A percentile compares a stretch with the other conserved stretches of the same genome.
Conservation (phyloP, 345 rosid genomes). For the Carallia pectinifolia region DNA sequence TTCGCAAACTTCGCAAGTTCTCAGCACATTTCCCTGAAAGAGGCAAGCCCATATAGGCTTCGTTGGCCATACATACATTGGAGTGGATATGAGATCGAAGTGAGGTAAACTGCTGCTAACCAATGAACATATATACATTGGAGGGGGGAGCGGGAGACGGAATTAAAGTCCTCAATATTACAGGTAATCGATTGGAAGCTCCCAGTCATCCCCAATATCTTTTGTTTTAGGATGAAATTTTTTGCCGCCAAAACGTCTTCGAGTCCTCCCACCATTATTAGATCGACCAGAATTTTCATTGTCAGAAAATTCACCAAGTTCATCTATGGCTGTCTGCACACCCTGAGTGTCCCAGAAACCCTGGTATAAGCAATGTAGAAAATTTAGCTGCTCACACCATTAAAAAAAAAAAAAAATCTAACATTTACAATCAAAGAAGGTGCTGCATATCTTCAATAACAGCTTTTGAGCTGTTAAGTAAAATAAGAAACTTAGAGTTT, state of each 20-base stretch:
- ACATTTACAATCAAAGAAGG: not conserved
- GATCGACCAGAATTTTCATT: conserved; percentile 33
- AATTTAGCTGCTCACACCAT: not conserved
- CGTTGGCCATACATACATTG: too few species aligned
- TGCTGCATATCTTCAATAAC: not conserved
- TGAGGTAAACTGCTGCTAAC: too few species aligned
- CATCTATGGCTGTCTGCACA: conserved; percentile 34
- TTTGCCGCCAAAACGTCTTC: conserved; percentile 22
- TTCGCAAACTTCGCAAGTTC: too few species aligned
- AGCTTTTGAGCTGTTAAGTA: too few species aligned
- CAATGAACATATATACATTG: too few species aligned
- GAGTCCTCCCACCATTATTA: conserved; percentile 17
- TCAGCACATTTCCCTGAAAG: too few species aligned
- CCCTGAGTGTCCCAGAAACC: conserved; percentile 68
- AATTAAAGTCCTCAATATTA: conserved; percentile 23
- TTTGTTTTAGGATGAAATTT: conserved; percentile 32
- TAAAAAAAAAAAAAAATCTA: not conserved
- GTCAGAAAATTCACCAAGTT: conserved; percentile 40
- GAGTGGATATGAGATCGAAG: too few species aligned
- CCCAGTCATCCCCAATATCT: conserved; percentile 51
- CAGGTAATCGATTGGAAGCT: conserved; percentile 57
- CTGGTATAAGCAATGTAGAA: conserved; percentile 28
- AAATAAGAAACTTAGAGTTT: too few species aligned
- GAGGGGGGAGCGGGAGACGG: not conserved
- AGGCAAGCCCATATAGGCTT: too few species aligned